Conservation (phyloP, 1,139 yeast genomes). For the Yamadazyma dushanensis region DNA sequence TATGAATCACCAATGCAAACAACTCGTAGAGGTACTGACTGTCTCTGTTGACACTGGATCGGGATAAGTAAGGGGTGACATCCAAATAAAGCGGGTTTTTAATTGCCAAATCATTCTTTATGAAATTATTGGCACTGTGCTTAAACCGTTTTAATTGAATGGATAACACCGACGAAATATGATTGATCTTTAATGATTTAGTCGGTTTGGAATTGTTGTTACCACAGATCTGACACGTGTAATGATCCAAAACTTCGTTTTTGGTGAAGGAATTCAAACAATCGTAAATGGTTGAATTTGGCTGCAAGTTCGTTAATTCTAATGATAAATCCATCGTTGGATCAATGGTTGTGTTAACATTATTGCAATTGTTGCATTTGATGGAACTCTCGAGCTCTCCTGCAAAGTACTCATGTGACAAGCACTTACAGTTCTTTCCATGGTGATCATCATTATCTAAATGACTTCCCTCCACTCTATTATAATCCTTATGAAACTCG, state of each 20-base stretch:
- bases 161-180: conserved; percentile 74
- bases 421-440: conserved; percentile 58
- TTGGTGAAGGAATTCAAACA: conserved; percentile 78
- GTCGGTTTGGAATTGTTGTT: conserved; percentile 58
- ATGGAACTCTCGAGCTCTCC: conserved; percentile 93
- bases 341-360: conserved; percentile 69
- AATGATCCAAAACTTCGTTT: conserved; percentile 74
- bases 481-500: conserved; percentile 65
- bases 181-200: conserved; percentile 67
- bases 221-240: conserved; percentile 67
- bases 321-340: conserved; percentile 89
- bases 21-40: conserved; percentile 56
- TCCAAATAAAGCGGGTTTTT: conserved; percentile 71
- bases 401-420: conserved; percentile 89
- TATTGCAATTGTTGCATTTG: conserved; percentile 67
- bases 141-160: conserved; percentile 88
- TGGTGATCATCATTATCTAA: conserved; percentile 9
- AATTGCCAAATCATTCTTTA: conserved; percentile 76
- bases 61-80: conserved; percentile 59
- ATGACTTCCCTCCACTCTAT: conserved; percentile 18
- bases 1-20: conserved; percentile 84
- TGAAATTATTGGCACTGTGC: conserved; percentile 60
- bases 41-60: conserved; percentile 17
- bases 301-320: conserved; percentile 49
- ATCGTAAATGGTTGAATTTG: conserved; percentile 44